Evolutionary conservation across 2,329 filamentous ascomycete genomes (phyloP), one percentile per base, ranked within the genome.

Genomic region (Sarocladium brachiariae): DNA sequence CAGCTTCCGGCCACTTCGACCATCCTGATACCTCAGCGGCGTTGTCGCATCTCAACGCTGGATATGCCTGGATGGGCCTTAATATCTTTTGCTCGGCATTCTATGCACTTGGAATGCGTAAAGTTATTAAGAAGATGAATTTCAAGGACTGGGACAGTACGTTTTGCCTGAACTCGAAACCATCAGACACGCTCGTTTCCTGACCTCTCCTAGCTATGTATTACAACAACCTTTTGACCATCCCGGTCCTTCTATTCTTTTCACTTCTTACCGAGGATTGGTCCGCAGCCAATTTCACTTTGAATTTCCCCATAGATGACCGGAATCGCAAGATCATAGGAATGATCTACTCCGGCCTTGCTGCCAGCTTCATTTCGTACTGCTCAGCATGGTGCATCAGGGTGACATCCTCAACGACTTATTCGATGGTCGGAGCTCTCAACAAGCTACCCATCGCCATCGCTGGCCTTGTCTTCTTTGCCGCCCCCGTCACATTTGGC

Each of bases 101-200:
- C 27, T 95, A 92, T 61, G 75, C 95, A 50, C 71, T 96, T 56
- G 80, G 84, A 58, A 96, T 95, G 90, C 83, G 90, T 64, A 96
- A 96, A 77, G 84, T 91, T 58, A 96, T 96, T 68, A 95, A 95
- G 84, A 81, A 92, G 70, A 95, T 92, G 74, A 95, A 95, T 77
- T 95, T 96, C 75, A 95, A 93, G 78, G 90, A 96, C 66, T 95
- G 92, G 73, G 90, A 96, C 70, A 95, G 89, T 95, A 78, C 72
- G 89, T 81, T 37, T 33, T 21, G 4, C 11, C 16, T 6, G 7
- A 9, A 7, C 7, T 7, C 7, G 19, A 21, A 13, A 19, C 21
- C 7, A 7, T 6, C 35, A 39, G n/a, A 13, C 35, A 6, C 7
- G 18, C 35, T 39, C 16, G 31, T 64, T 71, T n/a, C n/a, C n/a